Evolutionary conservation across 1,284 basidiomycete species (phyloP), one percentile per base, ranked within the genome.

Genomic region (Cryptococcus sp.): DNA sequence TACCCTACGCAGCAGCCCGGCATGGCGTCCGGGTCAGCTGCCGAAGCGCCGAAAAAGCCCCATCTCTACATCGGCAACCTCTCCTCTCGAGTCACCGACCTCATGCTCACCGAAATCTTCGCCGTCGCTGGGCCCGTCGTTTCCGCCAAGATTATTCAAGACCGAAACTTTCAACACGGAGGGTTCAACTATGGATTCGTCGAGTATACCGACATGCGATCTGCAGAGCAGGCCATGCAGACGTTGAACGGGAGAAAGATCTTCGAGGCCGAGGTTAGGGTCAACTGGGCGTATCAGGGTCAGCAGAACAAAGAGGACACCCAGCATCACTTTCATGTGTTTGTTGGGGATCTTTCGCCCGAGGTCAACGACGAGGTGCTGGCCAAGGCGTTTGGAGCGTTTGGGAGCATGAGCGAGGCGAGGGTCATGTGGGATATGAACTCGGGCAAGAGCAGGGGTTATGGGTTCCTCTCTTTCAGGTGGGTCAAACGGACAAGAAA

Each of bases 341-440:
- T 98, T 74, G 93, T 97, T 55, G 95, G 94, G 26, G 94, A 98
- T 76, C 85, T 98, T 57, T 87, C 87, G 59, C 92, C 94, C 11
- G 94, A 98, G 71, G 92, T 99, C 66, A 97, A 91, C 72, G 94
- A 99, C 69, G 88, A 92, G n/a, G 86, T 94, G 46, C 83, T 99
- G 48, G 86, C 78, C 45, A 93, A 97, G 75, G 93, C 94, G 16
- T 99, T 99, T 77, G 83, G 82, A 59, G 87, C 89, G 34, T 97
- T 97, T 70, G 89, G 91, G 32, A 88, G 86, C 49, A 79, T 99
- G 73, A 92, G 87, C 51, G 94, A 99, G 72, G 94, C 93, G 42
- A 83, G 94, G 41, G 93, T 98, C 60, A 99, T 99, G 93, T 97
- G 94, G 91, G 94, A 98, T 73, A 93, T 95, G 88, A 94, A 93